Conservation (phyloP, 2,329 filamentous ascomycete species). For the Endoconidiophora laricicola region DNA sequence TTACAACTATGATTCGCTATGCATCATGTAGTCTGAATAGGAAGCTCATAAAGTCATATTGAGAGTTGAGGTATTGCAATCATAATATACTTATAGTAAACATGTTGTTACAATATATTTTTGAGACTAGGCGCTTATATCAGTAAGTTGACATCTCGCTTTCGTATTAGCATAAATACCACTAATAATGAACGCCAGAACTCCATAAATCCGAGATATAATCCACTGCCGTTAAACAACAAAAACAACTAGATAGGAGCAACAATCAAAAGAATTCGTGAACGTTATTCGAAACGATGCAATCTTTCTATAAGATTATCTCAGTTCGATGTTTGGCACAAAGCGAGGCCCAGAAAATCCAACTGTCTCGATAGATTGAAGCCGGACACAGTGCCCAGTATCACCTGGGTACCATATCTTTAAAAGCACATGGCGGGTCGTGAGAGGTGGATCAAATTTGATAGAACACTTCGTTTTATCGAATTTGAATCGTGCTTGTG, state of each 20-base stretch:
- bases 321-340: slow-evolving; percentile 53
- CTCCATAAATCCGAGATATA: too few relatives aligned
- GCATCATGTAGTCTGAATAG: too few relatives aligned
- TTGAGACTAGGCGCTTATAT: too few relatives aligned
- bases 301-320: slow-evolving; percentile 21
- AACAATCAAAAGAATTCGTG: too few relatives aligned
- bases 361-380: slow-evolving; percentile 68
- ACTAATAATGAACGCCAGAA: too few relatives aligned
- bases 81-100: too few relatives aligned
- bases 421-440: slow-evolving; percentile 66
- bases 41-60: too few relatives aligned
- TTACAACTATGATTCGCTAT: too few relatives aligned
- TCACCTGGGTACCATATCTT: slow-evolving; percentile 76
- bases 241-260: not conserved
- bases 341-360: slow-evolving; percentile 77
- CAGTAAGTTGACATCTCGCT: not conserved
- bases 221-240: not conserved
- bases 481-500: slow-evolving; percentile 72
- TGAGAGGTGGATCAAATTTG: slow-evolving; percentile 67
- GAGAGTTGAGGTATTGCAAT: too few relatives aligned
- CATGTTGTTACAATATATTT: too few relatives aligned
- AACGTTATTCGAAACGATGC: not conserved
- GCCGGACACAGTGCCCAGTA: slow-evolving; percentile 43
- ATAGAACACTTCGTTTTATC: slow-evolving; percentile 72
- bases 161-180: too few relatives aligned